Base-by-base conservation (phyloP, 805 yeast genomes). In the Saccharomycopsis lassenensis region DNA sequence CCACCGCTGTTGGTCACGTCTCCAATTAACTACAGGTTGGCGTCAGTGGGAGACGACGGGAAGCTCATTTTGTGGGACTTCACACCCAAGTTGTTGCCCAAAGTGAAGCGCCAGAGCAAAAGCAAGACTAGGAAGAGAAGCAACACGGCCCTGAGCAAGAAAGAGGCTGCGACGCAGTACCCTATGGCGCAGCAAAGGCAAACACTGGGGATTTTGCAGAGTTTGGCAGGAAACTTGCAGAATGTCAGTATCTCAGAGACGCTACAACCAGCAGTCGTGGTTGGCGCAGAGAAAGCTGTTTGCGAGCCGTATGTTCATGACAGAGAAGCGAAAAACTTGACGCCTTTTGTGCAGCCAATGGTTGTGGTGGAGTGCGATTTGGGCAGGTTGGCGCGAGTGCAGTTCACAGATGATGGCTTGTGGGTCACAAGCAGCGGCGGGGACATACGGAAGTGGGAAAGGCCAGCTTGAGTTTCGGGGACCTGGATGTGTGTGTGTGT, bases 21-120 rank as follows among this genome's bases (percentile, higher is more conserved):
- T 17, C 56, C 61, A 1, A 48, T 58, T 2, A 50, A 54, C 15
- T 72, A 72, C 46, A 52, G 75, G 22, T 53, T 74, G 6, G 74
- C 72, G 3, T 56, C 71, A 8, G 73, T 65, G 14, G 75, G 75
- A 7, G 76, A 72, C 39, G 80, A 74, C 45, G 73, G 76, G 3
- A 55, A 57, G 17, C 47, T 73, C 5, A 46, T 65, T 14, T 55
- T 71, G 24, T 74, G 75, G 69, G 78, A 74, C 42, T 69, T 74
- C 41, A 58, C 63, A 10, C 74, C 74, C 2, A 52, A 61, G 40
- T 54, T 60, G 24, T 47, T 67, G 27, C 62, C 64, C 4, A 59
- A 56, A 30, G 45, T 55, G 12, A 57, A 57, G 55, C 45, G 23
- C 24, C 40, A 22, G 10, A 20, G 28, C 2, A 35, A 30, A 10